Base-by-base conservation (phyloP, 805 yeast species). In the Dipodascopsis tothii region DNA sequence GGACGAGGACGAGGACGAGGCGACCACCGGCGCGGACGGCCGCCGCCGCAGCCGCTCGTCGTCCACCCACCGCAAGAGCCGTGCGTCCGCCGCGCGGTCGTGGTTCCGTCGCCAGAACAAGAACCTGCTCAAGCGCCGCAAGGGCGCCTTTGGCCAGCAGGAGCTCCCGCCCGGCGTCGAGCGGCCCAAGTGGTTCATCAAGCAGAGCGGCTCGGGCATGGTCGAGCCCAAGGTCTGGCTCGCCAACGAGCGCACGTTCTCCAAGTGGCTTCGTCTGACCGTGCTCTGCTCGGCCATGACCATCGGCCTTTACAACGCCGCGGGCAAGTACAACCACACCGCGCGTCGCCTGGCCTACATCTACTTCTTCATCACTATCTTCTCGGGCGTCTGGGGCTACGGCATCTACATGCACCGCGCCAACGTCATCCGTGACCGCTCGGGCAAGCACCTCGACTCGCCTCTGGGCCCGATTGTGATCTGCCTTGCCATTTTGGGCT, bases 161-260 rank as follows among this genome's bases (percentile, higher is more conserved):
- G 14, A 25, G 14, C 69, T 90, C 45, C 98, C 98, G 9, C 78
- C 83, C 2, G 97, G 97, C 14, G 97, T 90, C 18, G 70, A 71
- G 36, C 84, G 81, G 59, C 98, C 98, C 43, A 77, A 74, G 21
- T 69, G 72, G 25, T 76, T 84, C 65, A 72, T 90, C 56, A 84
- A 88, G 59, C 87, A 87, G 62, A 80, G 88, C 21, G 95, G 96
- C 5, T 92, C 96, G 1, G 77, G 87, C 44, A 87, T 84, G 65
- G 88, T 92, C 46, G 98, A 92, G 68, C 94, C 97, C 23, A 92
- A 92, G 61, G 98, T 92, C 11, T 92, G 97, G 96, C 72, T 92
- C 52, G 98, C 98, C 22, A 92, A 92, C 60, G 98, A 92, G 68
- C 81, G 98, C 64, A 92, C 98, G 3, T 90, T 88, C 68, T 81